These are phyloP conservation scores for Boletus rubescentipes DNA, from an alignment of 768 basidiomycete genomes.

Conservation along the genomic window DNA sequence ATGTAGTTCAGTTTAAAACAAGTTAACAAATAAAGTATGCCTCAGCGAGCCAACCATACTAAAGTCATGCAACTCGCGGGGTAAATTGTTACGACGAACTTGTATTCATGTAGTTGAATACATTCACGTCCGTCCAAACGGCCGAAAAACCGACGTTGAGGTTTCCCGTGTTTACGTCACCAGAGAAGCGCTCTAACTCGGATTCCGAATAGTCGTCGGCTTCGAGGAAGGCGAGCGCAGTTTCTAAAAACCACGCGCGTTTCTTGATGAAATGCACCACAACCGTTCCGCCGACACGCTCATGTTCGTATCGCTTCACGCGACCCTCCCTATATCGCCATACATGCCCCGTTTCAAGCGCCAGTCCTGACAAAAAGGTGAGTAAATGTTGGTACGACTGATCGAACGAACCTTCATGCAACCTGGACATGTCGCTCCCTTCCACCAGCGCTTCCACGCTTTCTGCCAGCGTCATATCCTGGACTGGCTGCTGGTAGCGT, in stretches of 20 bases:
- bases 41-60: background rate
- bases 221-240: constrained; percentile 83
- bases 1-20: constrained; percentile 12
- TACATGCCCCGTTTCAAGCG: constrained; percentile 59
- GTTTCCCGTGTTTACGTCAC: constrained; percentile 9
- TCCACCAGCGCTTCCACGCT: constrained; percentile 92
- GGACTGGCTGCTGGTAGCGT: constrained; percentile 67
- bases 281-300: constrained; percentile 86
- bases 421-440: constrained; percentile 78
- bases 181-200: constrained; percentile 21
- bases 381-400: background rate
- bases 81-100: constrained; percentile 3
- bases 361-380: constrained; percentile 42
- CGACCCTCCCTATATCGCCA: constrained; percentile 77
- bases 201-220: constrained; percentile 67
- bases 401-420: constrained; percentile 55
- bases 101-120: constrained; percentile 19
- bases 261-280: constrained; percentile 98
- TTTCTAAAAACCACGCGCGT: constrained; percentile 94
- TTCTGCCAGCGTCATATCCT: constrained; percentile 61
- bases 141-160: constrained; percentile 23
- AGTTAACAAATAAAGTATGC: constrained; percentile 22
- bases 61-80: background rate
- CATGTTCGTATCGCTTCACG: constrained; percentile 56
- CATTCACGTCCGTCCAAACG: constrained; percentile 30